Base-by-base conservation (phyloP, 768 basidiomycete species). In the Tricholoma terreum region DNA sequence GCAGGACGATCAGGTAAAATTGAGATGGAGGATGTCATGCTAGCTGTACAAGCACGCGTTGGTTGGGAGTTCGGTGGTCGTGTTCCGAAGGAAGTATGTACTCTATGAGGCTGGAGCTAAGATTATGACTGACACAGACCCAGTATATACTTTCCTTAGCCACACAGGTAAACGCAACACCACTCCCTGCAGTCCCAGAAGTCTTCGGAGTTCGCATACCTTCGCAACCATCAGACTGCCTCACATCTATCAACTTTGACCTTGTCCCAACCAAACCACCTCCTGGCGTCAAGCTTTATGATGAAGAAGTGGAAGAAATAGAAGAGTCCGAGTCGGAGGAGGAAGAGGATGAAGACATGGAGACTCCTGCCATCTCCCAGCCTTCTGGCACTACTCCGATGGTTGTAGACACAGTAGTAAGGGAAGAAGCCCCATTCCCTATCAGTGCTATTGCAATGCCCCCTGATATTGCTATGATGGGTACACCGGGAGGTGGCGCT, bases 1-100 rank as follows among this genome's bases (percentile, higher is more conserved):
- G 92, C 89, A 17, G 89, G 89, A 12, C 80, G 86, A 43, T 69
- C 83, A 2, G 88, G 87, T 57, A 92, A 89, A 74, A 78, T 94
- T 54, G 91, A 92, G 61, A 83, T 87, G 78, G 91, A 94, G 60
- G 92, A 94, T 71, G 76, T 90, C 48, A 80, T 83, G 3, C 77
- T 94, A 38, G 90, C 91, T 2, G 86, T 92, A 4, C 92, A 94
- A 70, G 90, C 91, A 6, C 85, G 92, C 56, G 92, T 94, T 4
- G 92, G 92, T 42, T 94, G 92, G 92, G 92, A 94, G 71, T 89
- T 92, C 68, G 92, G 91, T 21, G 92, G 92, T 6, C 80, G 91
- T 36, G 84, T 94, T 27, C 92, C 92, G 3, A 93, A 93, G 73
- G 92, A 94, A 84, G 92, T 93, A 56, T 27, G 76, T 71, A 22